phyloP scores from a whole-genome alignment of 192 early-diverging fungal genomes.

The Nowakowskiella sp. region DNA sequence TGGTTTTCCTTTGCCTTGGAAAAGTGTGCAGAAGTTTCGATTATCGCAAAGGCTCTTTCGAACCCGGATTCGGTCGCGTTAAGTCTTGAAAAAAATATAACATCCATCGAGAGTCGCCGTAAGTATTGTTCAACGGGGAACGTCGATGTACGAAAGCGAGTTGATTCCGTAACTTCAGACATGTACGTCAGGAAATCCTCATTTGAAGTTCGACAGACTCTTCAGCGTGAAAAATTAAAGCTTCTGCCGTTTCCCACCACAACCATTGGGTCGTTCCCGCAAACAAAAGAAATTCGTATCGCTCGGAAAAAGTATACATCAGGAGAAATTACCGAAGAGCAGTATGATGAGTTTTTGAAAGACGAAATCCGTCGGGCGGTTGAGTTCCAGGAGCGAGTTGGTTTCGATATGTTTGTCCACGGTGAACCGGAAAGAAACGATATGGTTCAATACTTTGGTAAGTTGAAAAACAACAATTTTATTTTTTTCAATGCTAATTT shows the following conservation, averaged over 20 bases:
- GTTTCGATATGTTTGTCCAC: slow-evolving; percentile 93
- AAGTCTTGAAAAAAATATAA: neutral
- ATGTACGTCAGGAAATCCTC: slow-evolving; percentile 67
- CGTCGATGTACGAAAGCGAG: slow-evolving; percentile 31
- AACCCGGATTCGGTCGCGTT: neutral
- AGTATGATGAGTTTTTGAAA: slow-evolving; percentile 80
- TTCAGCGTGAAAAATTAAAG: slow-evolving; percentile 68
- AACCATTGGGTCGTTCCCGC: slow-evolving; percentile 97
- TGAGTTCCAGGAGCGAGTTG: slow-evolving; percentile 79
- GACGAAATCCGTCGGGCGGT: slow-evolving; percentile 77
- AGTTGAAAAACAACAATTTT: neutral
- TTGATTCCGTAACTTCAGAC: slow-evolving; percentile 54
- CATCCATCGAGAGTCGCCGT: slow-evolving; percentile 30
- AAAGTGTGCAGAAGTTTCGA: slow-evolving; percentile 72
- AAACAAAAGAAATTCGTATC: slow-evolving; percentile 92
- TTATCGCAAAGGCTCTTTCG: slow-evolving; percentile 51
- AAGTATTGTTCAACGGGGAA: slow-evolving; percentile 4
- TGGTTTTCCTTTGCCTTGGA: slow-evolving; percentile 94
- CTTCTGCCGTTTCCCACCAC: slow-evolving; percentile 93
- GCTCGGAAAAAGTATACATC: slow-evolving; percentile 85
- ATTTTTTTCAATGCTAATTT: slow-evolving; percentile 29
- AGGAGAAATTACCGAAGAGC: slow-evolving; percentile 55
- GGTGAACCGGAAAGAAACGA: slow-evolving; percentile 96
- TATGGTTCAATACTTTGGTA: slow-evolving; percentile 44
- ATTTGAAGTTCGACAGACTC: slow-evolving; percentile 62